Base-by-base conservation (phyloP, 345 rosid species). In the Eucalyptus guilfoylei region DNA sequence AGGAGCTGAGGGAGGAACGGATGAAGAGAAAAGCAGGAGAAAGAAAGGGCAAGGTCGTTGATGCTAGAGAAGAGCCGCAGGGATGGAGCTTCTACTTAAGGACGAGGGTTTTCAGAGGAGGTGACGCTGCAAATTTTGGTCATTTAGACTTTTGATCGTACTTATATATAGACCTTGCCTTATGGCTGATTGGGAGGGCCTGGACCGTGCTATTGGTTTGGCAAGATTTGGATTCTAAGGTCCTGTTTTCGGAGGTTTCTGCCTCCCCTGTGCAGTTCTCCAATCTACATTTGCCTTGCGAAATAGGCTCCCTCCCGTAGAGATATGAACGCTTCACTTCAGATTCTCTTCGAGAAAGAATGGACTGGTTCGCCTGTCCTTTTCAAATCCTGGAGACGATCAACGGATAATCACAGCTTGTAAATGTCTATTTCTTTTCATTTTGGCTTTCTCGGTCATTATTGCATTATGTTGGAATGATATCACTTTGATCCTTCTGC, bases 1-100 rank as follows among this genome's bases (percentile, higher is more conserved):
- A 91, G 90, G 99, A 97, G 93, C 89, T 96, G 89, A 94, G 97
- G 85, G 98, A 94, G 86, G 99, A 96, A n/a, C n/a, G n/a, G n/a
- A n/a, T n/a, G n/a, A n/a, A n/a, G n/a, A n/a, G n/a, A n/a, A n/a
- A n/a, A n/a, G n/a, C n/a, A 49, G 86, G 99, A 96, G 94, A 96
- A 95, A 92, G 96, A 95, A 88, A 96, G 98, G 69, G 96, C 92
- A 88, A 91, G 92, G 21, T 93, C 94, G 11, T 91, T 95, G 92
- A 69, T 95, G 50, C 86, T 89, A 87, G 94, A 93, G 91, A 94
- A 93, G 91, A 95, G 93, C 88, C 92, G 88, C 47, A 93, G 88
- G 91, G 93, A 92, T 50, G 60, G 90, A 85, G 55, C 87, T 49
- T n/a, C 26, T 86, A 45, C 69, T 62, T 47, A 93, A 49, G 89